Evolutionary conservation across 345 rosid species (phyloP).

Genomic region (Boechera retrofracta): DNA sequence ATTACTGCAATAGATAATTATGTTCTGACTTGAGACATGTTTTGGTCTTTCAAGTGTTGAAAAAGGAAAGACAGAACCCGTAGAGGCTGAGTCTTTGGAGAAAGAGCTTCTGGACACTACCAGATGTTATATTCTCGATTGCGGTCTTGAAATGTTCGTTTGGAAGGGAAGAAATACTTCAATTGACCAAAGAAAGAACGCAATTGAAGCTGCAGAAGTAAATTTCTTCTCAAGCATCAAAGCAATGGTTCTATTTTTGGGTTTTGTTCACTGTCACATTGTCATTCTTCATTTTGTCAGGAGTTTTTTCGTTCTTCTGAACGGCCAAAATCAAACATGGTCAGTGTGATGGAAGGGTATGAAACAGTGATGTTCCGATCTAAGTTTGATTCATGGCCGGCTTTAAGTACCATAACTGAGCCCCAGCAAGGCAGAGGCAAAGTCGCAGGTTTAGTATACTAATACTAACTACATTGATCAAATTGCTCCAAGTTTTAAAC

Average conservation of each 20-base stretch:
- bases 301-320: conserved; percentile 63
- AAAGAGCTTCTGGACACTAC: conserved; percentile 81
- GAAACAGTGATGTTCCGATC: conserved; percentile 92
- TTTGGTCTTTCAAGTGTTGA: conserved; percentile 64
- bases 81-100: conserved; percentile 71
- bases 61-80: conserved; percentile 77
- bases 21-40: conserved; percentile 42
- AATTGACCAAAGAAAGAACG: conserved; percentile 85
- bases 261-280: conserved; percentile 16
- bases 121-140: conserved; percentile 85
- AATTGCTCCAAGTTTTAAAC: conserved; percentile 6
- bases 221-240: conserved; percentile 25
- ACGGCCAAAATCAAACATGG: conserved; percentile 64
- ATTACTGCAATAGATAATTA: conserved; percentile 14
- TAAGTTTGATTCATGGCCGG: conserved; percentile 93
- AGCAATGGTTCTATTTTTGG: conserved; percentile 5
- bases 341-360: conserved; percentile 93
- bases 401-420: conserved; percentile 61
- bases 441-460: conserved; percentile 79
- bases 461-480: not conserved
- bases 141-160: conserved; percentile 80
- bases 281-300: conserved; percentile 48
- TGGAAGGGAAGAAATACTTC: conserved; percentile 95
- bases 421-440: conserved; percentile 98
- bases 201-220: conserved; percentile 89